Evolutionary conservation across 1,284 basidiomycete species (phyloP).

Genomic region (Trichosporon ovoides): DNA sequence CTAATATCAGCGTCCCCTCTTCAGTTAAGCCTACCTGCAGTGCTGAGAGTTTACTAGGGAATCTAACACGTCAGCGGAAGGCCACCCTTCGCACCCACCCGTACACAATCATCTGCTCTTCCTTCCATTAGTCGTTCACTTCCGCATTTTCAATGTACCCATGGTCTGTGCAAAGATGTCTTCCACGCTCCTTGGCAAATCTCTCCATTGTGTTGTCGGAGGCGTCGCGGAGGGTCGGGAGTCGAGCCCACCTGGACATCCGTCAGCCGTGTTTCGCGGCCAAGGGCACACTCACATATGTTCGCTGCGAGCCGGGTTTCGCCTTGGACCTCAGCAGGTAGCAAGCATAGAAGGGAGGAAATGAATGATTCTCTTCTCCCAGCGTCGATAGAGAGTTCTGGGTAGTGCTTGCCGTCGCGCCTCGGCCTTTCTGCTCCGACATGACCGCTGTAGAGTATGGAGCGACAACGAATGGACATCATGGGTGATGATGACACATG

Average conservation of each 20-base stretch:
- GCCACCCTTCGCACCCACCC: constrained; percentile 41
- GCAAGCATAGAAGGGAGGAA: constrained; percentile 79
- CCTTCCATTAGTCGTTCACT: constrained; percentile 20
- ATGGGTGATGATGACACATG: too few relatives aligned
- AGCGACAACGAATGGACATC: too few relatives aligned
- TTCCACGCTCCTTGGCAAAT: constrained; percentile 68
- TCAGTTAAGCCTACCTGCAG: constrained; percentile 48
- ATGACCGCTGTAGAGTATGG: background rate
- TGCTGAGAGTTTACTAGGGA: constrained; percentile 76
- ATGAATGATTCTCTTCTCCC: constrained; percentile 55
- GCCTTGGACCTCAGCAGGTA: constrained; percentile 72
- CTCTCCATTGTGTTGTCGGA: constrained; percentile 82
- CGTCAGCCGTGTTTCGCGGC: background rate
- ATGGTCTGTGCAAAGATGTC: constrained; percentile 67
- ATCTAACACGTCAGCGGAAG: constrained; percentile 49
- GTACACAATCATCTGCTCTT: constrained; percentile 80
- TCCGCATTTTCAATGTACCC: constrained; percentile 52
- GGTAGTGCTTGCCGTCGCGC: background rate
- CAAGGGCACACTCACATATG: constrained; percentile 51
- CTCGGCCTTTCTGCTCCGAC: background rate
- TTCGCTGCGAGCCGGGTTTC: constrained; percentile 54
- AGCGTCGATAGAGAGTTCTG: constrained; percentile 44
- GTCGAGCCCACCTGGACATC: constrained; percentile 73
- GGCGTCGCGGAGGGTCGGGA: constrained; percentile 68
- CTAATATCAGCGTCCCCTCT: constrained; percentile 44